Base-by-base conservation (phyloP, 345 rosid species). In the Corymbia maculata region DNA sequence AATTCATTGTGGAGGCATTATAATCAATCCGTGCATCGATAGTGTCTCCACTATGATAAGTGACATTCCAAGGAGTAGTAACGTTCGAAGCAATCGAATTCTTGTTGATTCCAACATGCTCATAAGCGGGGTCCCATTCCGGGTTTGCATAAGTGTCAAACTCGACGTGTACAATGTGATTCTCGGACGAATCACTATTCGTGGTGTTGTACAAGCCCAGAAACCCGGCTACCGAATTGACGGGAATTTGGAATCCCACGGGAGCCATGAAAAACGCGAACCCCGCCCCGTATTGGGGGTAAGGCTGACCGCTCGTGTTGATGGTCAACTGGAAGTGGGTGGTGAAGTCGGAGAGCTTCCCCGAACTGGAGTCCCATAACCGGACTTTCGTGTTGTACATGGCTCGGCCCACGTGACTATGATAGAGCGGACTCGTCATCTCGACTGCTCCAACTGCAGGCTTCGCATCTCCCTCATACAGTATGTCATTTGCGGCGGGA, bases 1-100 rank as follows among this genome's bases (percentile, higher is more conserved):
- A 89, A 87, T 93, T 94, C 87, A 90, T 91, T 13, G 86, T 90
- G 12, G 91, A 70, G 4, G 92, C 88, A 24, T 91, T 92, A 84
- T 94, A 93, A 28, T 68, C 11, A n/a, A 95, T 90, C 86, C 53
- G 16, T 5, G 87, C 96, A 22, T 85, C 89, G 22, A 89, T 89
- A 9, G 91, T 79, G 79, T 90, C 91, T 88, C 86, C 89, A 13
- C 30, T 85, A 47, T 90, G 93, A 36, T 87, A 24, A 51, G 90
- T 85, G 36, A 88, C 88, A 85, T 93, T 93, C 94, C 93, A 93
- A 32, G 85, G 85, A 68, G 92, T 89, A 30, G 68, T 51, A 30
- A 32, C 85, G 22, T 89, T 84, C 1, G 90, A 86, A 50, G 90
- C 45, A 61, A 91, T 75, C 4, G 89, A 90, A 75, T 91, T 91